Conservation (phyloP, 805 yeast species). For the Saturnispora kantuleensis region DNA sequence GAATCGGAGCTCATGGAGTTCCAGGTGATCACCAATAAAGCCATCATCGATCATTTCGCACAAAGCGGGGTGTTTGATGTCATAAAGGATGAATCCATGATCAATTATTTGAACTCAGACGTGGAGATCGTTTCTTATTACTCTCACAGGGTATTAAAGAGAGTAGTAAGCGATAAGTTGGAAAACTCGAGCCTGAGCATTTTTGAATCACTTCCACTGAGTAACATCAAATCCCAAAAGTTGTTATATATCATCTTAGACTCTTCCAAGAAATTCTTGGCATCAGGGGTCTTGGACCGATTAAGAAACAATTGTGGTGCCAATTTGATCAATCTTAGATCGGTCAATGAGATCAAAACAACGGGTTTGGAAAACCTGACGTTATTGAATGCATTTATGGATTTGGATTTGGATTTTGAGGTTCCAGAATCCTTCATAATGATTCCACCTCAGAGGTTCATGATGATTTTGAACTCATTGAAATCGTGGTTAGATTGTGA, state of each 20-base stretch:
- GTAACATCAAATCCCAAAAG: constrained; percentile 25
- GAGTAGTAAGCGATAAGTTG: constrained; percentile 22
- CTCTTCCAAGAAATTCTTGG: constrained; percentile 28
- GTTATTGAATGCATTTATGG: constrained; percentile 36
- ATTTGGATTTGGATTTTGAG: constrained; percentile 23
- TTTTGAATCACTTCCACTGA: constrained; percentile 23
- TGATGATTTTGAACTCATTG: constrained; percentile 48
- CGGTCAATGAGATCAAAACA: constrained; percentile 29
- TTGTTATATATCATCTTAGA: constrained; percentile 29
- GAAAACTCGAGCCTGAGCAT: constrained; percentile 18
- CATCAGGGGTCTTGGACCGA: constrained; percentile 35
- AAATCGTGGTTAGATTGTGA: constrained; percentile 54
- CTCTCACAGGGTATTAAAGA: constrained; percentile 27
- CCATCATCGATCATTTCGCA: constrained; percentile 1
- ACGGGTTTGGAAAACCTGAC: constrained; percentile 40
- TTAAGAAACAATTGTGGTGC: constrained; percentile 54
- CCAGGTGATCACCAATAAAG: constrained; percentile 4
- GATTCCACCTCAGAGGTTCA: constrained; percentile 54
- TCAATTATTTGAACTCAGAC: neutral
- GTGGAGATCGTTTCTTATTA: constrained; percentile 20
- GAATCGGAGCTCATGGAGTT: constrained; percentile 9
- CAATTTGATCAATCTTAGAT: constrained; percentile 47
- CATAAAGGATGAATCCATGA: neutral
- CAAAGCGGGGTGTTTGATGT: neutral
- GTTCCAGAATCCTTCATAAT: constrained; percentile 26